Evolutionary conservation across 768 basidiomycete genomes (phyloP), one percentile per base, ranked within the genome.

Genomic region (Pleurotus salmoneostramineus): DNA sequence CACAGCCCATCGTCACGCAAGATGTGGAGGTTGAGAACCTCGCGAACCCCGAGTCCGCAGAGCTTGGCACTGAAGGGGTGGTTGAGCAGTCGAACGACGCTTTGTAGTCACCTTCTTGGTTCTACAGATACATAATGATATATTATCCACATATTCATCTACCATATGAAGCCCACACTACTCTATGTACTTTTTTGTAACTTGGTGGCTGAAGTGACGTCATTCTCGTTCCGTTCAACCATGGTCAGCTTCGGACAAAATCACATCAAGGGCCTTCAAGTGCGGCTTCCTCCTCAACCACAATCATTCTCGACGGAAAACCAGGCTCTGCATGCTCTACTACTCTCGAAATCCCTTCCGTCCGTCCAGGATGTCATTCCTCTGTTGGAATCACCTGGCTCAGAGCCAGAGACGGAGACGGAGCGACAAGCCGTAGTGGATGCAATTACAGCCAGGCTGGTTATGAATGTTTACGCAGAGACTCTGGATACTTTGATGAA

Each of bases 401-500:
- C 21, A 27, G 21, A 27, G 3, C 3, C 21, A 5, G 52, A 55
- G 11, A 8, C 40, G 6, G 40, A 35, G 21, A 72, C 61, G 0
- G 76, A 78, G 60, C 69, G 79, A 58, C 63, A 67, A 10, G 71
- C 69, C 1, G 64, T 84, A 46, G 73, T 72, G 60, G 67, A 71
- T 17, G 79, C 76, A 10, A 73, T 87, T 10, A 61, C 82, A 5
- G 69, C 73, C 37, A 83, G 78, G 65, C 63, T 88, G 3, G 71
- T 82, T 0, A 75, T 84, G 4, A 78, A 78, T 6, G 59, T 91
- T 12, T 93, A 93, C 65, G 74, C 83, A 4, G 79, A 87, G 56
- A 79, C 84, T 1, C 71, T 95, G 64, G 82, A 91, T 60, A 65
- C 74, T 17, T 83, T 85, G 58, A 69, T 96, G 58, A 66, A 74